These are phyloP conservation scores for Oryza meyeriana DNA, from an alignment of 176 grass and related monocot species.

Conservation along the genomic window DNA sequence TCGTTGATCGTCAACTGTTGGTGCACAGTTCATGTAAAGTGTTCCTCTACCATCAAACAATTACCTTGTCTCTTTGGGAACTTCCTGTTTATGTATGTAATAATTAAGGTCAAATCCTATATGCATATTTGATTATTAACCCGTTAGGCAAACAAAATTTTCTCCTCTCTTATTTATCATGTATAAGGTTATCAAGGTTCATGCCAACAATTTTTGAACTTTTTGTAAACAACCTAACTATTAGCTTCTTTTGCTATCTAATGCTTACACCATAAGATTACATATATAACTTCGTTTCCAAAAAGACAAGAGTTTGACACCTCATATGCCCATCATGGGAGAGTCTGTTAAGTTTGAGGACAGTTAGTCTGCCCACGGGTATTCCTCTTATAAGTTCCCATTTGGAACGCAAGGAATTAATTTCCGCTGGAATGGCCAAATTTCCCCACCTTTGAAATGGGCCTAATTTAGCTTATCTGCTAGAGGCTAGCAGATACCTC, in stretches of 20 bases:
- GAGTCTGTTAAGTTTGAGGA: neutral
- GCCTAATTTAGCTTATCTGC: neutral
- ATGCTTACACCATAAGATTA: slow-evolving; percentile 8
- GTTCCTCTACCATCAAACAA: neutral
- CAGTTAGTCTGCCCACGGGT: neutral
- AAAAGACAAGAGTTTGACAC: neutral
- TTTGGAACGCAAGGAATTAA: neutral
- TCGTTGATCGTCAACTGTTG: neutral
- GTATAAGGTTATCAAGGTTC: neutral
- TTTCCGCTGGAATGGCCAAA: neutral
- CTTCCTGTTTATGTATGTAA: neutral
- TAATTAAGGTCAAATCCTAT: neutral
- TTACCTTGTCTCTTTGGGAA: slow-evolving; percentile 1
- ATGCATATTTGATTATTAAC: neutral
- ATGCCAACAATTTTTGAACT: neutral
- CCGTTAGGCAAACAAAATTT: neutral
- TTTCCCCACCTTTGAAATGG: neutral
- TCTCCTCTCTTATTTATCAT: neutral
- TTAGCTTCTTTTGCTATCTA: slow-evolving; percentile 11
- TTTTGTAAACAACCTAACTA: neutral
- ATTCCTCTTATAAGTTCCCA: neutral
- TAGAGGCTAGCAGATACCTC: neutral
- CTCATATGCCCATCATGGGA: neutral
- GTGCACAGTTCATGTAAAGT: neutral
- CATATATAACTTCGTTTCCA: neutral